These are phyloP conservation scores for Geosmithia putterillii DNA, from an alignment of 2,329 filamentous ascomycete species.

Conservation along the genomic window DNA sequence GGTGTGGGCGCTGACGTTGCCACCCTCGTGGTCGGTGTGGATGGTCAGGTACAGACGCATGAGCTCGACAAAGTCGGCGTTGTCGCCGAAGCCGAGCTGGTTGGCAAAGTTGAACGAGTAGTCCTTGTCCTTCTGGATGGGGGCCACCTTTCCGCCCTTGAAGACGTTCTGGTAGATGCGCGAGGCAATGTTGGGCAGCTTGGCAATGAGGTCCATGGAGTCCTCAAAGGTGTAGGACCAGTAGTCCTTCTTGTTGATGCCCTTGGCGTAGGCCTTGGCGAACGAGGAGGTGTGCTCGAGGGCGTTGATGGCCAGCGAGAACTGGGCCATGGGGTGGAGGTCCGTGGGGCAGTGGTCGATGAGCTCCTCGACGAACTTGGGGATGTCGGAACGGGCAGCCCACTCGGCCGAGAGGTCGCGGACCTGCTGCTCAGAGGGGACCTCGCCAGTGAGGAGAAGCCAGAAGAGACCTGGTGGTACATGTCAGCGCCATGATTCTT, in stretches of 20 bases:
- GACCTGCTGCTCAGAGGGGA: slow-evolving; percentile 95
- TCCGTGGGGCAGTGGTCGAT: slow-evolving; percentile 99
- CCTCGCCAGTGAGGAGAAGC: slow-evolving; percentile 96
- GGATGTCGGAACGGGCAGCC: slow-evolving; percentile 92
- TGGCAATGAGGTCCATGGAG: slow-evolving; percentile 98
- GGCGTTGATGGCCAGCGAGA: slow-evolving; percentile 93
- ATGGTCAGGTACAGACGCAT: slow-evolving; percentile 99
- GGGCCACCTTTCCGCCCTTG: slow-evolving; percentile 97
- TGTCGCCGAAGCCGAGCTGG: slow-evolving; percentile 92
- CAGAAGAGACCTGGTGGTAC: slow-evolving; percentile 74
- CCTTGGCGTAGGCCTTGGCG: slow-evolving; percentile 97
- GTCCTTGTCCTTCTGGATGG: slow-evolving; percentile 97
- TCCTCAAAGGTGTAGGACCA: slow-evolving; percentile 99
- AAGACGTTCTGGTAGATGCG: slow-evolving; percentile 99
- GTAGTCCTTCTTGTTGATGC: slow-evolving; percentile 99
- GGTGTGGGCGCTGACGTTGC: slow-evolving; percentile 96
- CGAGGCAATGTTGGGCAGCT: slow-evolving; percentile 94
- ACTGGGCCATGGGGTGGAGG: slow-evolving; percentile 99
- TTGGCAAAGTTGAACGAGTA: slow-evolving; percentile 99
- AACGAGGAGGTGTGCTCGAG: slow-evolving; percentile 98
- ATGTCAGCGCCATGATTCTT: not conserved
- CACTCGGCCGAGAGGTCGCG: slow-evolving; percentile 96
- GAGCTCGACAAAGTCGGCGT: slow-evolving; percentile 94
- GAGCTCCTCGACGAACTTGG: slow-evolving; percentile 98
- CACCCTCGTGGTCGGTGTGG: slow-evolving; percentile 99